Evolutionary conservation across 139 green algal genomes (phyloP).

Genomic region (Coccomyxa sp.): DNA sequence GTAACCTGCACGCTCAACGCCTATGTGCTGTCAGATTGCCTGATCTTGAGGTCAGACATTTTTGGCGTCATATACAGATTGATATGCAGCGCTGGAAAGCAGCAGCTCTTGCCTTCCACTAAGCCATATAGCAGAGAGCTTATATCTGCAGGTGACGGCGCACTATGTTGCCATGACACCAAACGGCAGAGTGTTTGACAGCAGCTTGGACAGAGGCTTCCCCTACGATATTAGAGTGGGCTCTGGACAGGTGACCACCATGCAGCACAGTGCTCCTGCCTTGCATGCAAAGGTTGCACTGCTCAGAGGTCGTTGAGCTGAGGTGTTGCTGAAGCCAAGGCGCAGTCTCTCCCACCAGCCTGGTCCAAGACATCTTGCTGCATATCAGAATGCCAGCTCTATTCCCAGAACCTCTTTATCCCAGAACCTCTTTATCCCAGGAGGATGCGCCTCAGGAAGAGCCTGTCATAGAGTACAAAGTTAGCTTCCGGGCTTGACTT

Average conservation of each 20-base stretch:
- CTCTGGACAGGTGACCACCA: slow-evolving; percentile 35
- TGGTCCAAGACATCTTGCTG: no score
- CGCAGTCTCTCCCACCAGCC: no score
- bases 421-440: no score
- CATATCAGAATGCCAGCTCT: no score
- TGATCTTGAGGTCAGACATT: background rate
- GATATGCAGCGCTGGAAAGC: background rate
- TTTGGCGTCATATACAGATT: background rate
- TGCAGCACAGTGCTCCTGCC: background rate
- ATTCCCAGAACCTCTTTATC: no score
- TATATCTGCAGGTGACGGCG: slow-evolving; percentile 77
- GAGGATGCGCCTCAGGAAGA: no score
- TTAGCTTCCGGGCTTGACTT: no score
- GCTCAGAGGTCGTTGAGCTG: no score
- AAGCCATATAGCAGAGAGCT: no score
- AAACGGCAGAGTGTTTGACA: slow-evolving; percentile 77
- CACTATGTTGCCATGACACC: slow-evolving; percentile 91
- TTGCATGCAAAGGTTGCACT: background rate
- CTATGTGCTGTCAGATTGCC: background rate
- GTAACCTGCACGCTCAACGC: no score
- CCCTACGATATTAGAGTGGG: slow-evolving; percentile 89
- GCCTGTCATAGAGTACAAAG: no score
- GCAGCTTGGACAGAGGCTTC: slow-evolving; percentile 72
- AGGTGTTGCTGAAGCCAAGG: no score
- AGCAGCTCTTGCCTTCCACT: background rate